Base-by-base conservation (phyloP, 2,329 filamentous ascomycete species). In the Ramularia collo-cygni region DNA sequence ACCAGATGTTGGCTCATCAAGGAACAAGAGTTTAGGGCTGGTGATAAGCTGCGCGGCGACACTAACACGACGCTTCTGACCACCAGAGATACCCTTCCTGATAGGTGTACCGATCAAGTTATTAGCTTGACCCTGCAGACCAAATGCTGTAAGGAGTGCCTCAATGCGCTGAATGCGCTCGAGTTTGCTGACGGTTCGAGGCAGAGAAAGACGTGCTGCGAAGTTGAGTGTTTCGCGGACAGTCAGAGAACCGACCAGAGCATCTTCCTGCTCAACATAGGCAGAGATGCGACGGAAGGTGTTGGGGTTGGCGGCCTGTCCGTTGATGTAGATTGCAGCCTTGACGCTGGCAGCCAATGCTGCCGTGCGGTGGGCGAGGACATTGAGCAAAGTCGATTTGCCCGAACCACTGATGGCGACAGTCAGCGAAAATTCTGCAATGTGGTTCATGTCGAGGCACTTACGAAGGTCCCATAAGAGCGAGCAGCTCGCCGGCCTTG, bases 221-320 rank as follows among this genome's bases (percentile, higher is more conserved):
- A 93, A 93, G 47, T 79, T 67, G 44, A 94, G 65, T 0, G 86
- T 93, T 66, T 93, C 87, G 18, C 75, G 71, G 7, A 90, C 84
- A 0, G 86, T 93, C 48, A 93, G 68, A 0, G 82, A 82, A 4
- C 86, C 87, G 36, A 90, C 83, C 9, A 93, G 70, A 1, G 85
- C 81, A 67, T 94, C 87, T 50, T 93, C 85, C 61, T 94, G 87
- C 66, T 94, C 87, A 15, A 93, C 87, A 56, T 88, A 93, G 33
- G 78, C 78, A 39, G 76, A 82, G 35, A 90, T 70, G 34, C 75
- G 70, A 13, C 77, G 76, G 51, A 90, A 82, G 0, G 67, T 66
- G 6, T 68, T 59, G 6, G 68, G 62, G 1, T 77, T 70, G 3
- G 78, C 64, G 3, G 63, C 55, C 2, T 56, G 59, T 19, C 83